Evolutionary conservation across 2,329 filamentous ascomycete species (phyloP).

Genomic region (Aspergillus vadensis): DNA sequence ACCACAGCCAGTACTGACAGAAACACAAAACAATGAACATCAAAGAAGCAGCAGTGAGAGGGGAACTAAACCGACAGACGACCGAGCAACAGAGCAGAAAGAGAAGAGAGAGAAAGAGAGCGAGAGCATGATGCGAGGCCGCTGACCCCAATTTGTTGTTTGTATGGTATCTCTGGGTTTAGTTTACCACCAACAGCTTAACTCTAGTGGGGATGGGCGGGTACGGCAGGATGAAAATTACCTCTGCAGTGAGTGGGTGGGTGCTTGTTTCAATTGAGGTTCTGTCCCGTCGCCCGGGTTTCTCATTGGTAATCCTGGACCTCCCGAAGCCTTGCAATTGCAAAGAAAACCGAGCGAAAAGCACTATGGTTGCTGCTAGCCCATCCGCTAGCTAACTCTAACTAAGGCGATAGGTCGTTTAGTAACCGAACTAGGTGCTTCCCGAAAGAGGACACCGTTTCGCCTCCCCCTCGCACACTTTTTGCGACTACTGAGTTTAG

Average conservation of each 20-base stretch:
- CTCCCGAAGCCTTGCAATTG: not conserved
- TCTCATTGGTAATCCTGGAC: conserved; percentile 8
- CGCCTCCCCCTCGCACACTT: not conserved
- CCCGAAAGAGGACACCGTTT: not conserved
- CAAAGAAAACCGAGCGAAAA: conserved; percentile 2
- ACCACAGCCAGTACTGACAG: not conserved
- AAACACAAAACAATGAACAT: not conserved
- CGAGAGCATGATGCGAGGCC: conserved; percentile 6
- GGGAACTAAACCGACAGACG: conserved; percentile 13
- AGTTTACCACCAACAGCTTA: conserved; percentile 4
- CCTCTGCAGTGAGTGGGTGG: not conserved
- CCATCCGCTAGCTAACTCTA: conserved; percentile 13
- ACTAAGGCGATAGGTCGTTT: conserved; percentile 8
- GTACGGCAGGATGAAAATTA: conserved; percentile 19
- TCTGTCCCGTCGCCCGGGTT: not conserved
- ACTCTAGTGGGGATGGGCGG: conserved; percentile 10
- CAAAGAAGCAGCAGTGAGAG: conserved; percentile 9
- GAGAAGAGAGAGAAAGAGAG: conserved; percentile 13
- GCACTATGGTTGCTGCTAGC: conserved; percentile 10
- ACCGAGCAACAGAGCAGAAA: conserved; percentile 11
- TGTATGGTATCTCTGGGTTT: not conserved
- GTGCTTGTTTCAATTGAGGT: conserved; percentile 8
- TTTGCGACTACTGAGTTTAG: not conserved
- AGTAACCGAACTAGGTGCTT: conserved; percentile 2
- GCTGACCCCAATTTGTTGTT: conserved; percentile 7